Conservation (phyloP, 805 yeast species). For the Wickerhamomyces bovis region DNA sequence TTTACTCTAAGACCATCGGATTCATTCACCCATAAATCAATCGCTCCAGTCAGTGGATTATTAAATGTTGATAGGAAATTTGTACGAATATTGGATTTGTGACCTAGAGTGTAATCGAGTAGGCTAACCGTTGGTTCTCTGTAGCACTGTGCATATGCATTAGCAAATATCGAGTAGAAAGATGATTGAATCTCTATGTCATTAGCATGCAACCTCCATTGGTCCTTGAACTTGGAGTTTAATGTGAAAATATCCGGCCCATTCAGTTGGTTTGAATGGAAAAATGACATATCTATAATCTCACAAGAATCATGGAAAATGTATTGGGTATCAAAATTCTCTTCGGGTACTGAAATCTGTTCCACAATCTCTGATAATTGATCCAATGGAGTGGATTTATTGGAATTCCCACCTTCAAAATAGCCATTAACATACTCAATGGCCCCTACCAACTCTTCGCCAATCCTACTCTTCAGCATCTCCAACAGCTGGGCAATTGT, state of each 20-base stretch:
- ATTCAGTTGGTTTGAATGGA: slow-evolving; percentile 7
- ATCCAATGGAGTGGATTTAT: background rate
- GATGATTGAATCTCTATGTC: slow-evolving; percentile 8
- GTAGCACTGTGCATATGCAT: slow-evolving; percentile 3
- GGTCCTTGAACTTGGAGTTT: slow-evolving; percentile 13
- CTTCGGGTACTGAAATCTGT: background rate
- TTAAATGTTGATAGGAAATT: background rate
- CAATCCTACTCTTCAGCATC: slow-evolving; percentile 6
- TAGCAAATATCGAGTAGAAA: slow-evolving; percentile 11
- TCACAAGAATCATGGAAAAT: slow-evolving; percentile 2
- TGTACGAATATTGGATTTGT: background rate
- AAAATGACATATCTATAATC: slow-evolving; percentile 2
- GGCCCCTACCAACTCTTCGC: slow-evolving; percentile 1
- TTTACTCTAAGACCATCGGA: slow-evolving; percentile 38
- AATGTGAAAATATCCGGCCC: slow-evolving; percentile 7
- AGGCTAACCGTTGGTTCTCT: slow-evolving; percentile 11
- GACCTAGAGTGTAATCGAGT: slow-evolving; percentile 14
- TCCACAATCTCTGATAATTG: background rate
- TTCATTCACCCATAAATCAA: slow-evolving; percentile 13
- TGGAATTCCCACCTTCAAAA: background rate
- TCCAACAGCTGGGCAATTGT: slow-evolving; percentile 1
- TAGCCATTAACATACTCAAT: slow-evolving; percentile 1
- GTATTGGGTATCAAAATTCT: background rate
- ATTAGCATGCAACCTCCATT: slow-evolving; percentile 4
- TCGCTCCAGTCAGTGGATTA: background rate